phyloP scores from a whole-genome alignment of 2,329 filamentous ascomycete species.

The Apiospora malaysiana region DNA sequence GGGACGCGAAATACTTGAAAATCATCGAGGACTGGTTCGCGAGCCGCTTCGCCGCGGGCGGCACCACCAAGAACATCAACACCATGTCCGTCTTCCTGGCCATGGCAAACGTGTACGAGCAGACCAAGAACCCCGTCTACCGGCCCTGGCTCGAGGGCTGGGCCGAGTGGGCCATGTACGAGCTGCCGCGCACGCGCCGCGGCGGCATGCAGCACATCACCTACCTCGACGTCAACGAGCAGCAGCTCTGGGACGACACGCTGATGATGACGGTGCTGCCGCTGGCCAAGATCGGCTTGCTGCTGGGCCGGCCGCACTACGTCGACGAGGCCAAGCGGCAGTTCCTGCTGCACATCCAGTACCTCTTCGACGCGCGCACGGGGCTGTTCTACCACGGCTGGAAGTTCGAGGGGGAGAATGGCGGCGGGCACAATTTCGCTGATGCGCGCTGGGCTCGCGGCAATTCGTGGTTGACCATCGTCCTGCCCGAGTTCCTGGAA shows the following conservation, averaged over 20 bases:
- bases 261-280: constrained; percentile 89
- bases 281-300: constrained; percentile 77
- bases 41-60: constrained; percentile 70
- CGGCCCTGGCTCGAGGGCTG: constrained; percentile 80
- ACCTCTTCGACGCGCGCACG: constrained; percentile 73
- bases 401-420: constrained; percentile 66
- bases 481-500: constrained; percentile 82
- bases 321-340: constrained; percentile 79
- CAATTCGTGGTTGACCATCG: constrained; percentile 81
- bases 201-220: constrained; percentile 80
- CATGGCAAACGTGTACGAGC: constrained; percentile 78
- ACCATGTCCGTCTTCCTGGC: constrained; percentile 82
- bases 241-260: constrained; percentile 85
- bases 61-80: constrained; percentile 85
- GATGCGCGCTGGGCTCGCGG: constrained; percentile 63
- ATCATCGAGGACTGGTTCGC: constrained; percentile 79
- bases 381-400: constrained; percentile 84
- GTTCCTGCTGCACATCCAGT: constrained; percentile 79
- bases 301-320: constrained; percentile 74
- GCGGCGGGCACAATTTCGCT: constrained; percentile 66
- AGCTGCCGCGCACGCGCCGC: constrained; percentile 72
- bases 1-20: constrained; percentile 61
- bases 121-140: constrained; percentile 71
- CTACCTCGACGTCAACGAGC: constrained; percentile 71
- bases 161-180: constrained; percentile 84